Evolutionary conservation across 2,329 filamentous ascomycete genomes (phyloP).

Genomic region (Ascochyta fabae): DNA sequence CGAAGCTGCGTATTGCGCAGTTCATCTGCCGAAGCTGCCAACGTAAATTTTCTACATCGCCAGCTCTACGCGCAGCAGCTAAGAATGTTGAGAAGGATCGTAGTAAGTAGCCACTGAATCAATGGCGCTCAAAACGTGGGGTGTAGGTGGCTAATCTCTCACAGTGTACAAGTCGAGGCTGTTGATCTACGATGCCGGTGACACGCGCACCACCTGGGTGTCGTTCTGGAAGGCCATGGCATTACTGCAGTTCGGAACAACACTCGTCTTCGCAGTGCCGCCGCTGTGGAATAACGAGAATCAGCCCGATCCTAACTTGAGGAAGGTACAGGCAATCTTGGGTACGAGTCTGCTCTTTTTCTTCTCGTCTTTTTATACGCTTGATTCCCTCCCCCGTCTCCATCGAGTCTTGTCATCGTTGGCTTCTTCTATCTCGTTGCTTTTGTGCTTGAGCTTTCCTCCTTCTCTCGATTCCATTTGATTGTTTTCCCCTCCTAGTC

Average conservation of each 20-base stretch:
- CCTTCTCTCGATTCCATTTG: background rate
- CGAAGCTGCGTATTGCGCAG: slow-evolving; percentile 17
- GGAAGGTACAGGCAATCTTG: slow-evolving; percentile 36
- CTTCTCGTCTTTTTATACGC: background rate
- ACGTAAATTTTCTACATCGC: slow-evolving; percentile 41
- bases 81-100: slow-evolving; percentile 31
- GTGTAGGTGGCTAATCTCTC: too few species aligned
- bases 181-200: slow-evolving; percentile 48
- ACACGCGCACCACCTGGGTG: slow-evolving; percentile 45
- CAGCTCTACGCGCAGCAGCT: slow-evolving; percentile 27
- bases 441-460: background rate
- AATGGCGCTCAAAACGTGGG: background rate
- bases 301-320: slow-evolving; percentile 37
- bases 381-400: too few species aligned
- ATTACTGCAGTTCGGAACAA: slow-evolving; percentile 44
- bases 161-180: slow-evolving; percentile 38
- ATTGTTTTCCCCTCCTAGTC: background rate
- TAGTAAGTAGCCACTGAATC: slow-evolving; percentile 21
- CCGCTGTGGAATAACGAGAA: slow-evolving; percentile 43
- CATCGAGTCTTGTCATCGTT: too few species aligned
- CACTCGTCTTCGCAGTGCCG: slow-evolving; percentile 41
- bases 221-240: slow-evolving; percentile 47
- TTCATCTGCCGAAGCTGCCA: slow-evolving; percentile 38
- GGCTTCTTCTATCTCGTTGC: background rate
- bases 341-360: slow-evolving; percentile 29